Percentiles rank a stretch among this genome's conserved stretches.
phyloP scores from a whole-genome alignment of 2,329 filamentous ascomycete species.

The Trichoderma sp. region DNA sequence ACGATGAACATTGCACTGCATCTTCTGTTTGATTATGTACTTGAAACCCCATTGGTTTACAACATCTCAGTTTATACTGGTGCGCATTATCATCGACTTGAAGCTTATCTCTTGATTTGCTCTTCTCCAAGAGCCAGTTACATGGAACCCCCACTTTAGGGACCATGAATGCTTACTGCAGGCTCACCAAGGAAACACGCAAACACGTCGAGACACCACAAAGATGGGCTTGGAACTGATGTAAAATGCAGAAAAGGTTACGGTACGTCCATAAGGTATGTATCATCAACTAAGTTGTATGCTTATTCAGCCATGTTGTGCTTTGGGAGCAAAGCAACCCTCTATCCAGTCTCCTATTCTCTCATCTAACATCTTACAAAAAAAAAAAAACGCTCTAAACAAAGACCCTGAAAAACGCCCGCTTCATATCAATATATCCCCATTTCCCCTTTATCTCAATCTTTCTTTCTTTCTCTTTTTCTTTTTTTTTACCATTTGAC shows the following conservation, averaged over 20 bases:
- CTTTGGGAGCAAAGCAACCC: not conserved
- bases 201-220: not conserved
- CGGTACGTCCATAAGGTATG: too few species aligned
- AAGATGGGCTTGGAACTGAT: not conserved
- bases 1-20: not conserved
- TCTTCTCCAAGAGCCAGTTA: not conserved
- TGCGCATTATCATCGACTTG: not conserved
- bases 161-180: not conserved
- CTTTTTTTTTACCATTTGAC: conserved; percentile 39
- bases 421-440: not conserved
- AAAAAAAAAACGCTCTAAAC: not conserved
- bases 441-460: not conserved
- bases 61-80: not conserved
- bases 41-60: too few species aligned
- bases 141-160: not conserved
- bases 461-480: not conserved
- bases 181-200: not conserved
- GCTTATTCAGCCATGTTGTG: not conserved
- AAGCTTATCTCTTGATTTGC: not conserved
- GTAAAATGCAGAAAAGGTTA: not conserved
- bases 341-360: not conserved
- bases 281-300: not conserved
- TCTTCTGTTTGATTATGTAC: not conserved
- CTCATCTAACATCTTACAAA: not conserved
- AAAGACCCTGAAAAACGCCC: not conserved